These are phyloP conservation scores for Phialocephala subalpina DNA, from an alignment of 2,329 filamentous ascomycete species.

Conservation along the genomic window DNA sequence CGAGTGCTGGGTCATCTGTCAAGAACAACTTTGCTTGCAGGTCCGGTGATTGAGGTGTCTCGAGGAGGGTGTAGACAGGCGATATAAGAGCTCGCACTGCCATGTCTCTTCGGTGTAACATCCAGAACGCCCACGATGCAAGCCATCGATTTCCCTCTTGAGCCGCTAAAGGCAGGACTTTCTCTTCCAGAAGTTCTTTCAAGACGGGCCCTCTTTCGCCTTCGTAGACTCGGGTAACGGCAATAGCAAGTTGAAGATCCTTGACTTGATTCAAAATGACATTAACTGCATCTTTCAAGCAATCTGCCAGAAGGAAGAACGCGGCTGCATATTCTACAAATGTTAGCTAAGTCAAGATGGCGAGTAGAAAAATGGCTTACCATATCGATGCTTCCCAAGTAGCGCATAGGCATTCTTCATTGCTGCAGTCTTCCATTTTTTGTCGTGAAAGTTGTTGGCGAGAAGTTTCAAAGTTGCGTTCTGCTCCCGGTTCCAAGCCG, in stretches of 20 bases:
- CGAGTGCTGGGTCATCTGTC: conserved; percentile 88
- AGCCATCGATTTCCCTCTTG: conserved; percentile 91
- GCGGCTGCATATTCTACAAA: conserved; percentile 85
- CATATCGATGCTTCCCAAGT: conserved; percentile 87
- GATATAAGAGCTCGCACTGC: conserved; percentile 85
- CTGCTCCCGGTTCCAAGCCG: conserved; percentile 88
- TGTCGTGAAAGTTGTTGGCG: conserved; percentile 88
- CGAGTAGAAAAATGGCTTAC: conserved; percentile 52
- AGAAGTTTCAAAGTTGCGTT: conserved; percentile 79
- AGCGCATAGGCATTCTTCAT: conserved; percentile 97
- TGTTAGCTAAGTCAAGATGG: conserved; percentile 22
- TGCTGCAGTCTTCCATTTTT: conserved; percentile 87
- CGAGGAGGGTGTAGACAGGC: conserved; percentile 78
- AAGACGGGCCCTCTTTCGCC: conserved; percentile 82
- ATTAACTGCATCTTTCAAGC: conserved; percentile 83
- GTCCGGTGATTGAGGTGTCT: conserved; percentile 72
- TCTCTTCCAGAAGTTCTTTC: conserved; percentile 77
- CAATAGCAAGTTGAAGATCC: conserved; percentile 89
- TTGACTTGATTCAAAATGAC: conserved; percentile 87
- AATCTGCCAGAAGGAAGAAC: conserved; percentile 92
- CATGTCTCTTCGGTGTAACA: conserved; percentile 82
- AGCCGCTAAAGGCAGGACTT: conserved; percentile 79
- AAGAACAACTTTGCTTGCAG: conserved; percentile 81
- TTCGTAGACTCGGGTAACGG: conserved; percentile 87
- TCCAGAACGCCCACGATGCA: conserved; percentile 95